Conservation (phyloP, 108 stramenopile genomes). For the Cyclotella cryptica region DNA sequence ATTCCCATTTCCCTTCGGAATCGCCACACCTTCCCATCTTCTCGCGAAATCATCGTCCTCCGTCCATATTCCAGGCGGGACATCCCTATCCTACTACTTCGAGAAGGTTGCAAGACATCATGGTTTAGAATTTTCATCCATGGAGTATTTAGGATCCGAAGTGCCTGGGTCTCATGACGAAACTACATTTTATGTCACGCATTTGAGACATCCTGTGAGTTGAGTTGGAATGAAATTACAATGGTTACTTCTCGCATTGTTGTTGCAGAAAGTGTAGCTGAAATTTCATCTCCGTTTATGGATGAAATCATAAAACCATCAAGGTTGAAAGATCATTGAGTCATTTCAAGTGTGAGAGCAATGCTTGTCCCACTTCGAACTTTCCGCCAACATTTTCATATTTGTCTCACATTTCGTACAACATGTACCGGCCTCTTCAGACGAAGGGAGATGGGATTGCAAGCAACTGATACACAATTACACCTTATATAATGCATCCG, state of each 20-base stretch:
- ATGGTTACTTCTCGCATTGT: too few relatives aligned
- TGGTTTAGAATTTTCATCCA: slow-evolving; percentile 25
- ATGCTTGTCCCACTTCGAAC: not conserved
- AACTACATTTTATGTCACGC: slow-evolving; percentile 46
- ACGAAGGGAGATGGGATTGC: slow-evolving; percentile 46
- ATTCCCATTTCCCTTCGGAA: too few relatives aligned
- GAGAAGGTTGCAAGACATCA: slow-evolving; percentile 37
- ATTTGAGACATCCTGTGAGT: slow-evolving; percentile 49
- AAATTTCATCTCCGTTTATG: too few relatives aligned
- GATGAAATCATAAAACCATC: too few relatives aligned
- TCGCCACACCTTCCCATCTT: too few relatives aligned
- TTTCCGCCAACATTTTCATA: not conserved
- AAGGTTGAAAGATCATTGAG: slow-evolving; percentile 40
- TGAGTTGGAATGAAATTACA: too few relatives aligned
- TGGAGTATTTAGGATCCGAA: slow-evolving; percentile 23
- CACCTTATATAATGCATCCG: slow-evolving; percentile 11
- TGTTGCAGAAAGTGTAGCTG: too few relatives aligned
- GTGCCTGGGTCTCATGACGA: slow-evolving; percentile 34
- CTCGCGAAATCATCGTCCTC: too few relatives aligned
- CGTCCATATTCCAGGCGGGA: slow-evolving; percentile 36
- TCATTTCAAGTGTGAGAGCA: slow-evolving; percentile 42
- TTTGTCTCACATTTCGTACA: not conserved
- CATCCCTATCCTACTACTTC: slow-evolving; percentile 27
- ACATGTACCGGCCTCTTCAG: not conserved
- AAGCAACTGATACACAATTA: slow-evolving; percentile 18